Conservation (phyloP, 176 grass and related monocot genomes). For the Tillandsia fasciculata region DNA sequence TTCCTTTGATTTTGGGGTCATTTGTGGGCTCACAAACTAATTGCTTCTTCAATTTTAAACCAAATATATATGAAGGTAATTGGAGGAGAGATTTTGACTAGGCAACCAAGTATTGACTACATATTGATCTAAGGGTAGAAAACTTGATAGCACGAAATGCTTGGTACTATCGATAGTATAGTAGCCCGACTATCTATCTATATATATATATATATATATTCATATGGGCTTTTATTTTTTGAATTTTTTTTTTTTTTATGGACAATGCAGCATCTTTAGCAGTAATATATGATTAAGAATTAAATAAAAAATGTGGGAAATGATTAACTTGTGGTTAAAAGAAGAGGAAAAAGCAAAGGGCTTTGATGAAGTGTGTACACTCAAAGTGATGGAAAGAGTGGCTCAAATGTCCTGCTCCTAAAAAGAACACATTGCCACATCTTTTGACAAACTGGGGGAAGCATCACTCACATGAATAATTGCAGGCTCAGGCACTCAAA, state of each 20-base stretch:
- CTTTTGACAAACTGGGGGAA: neutral
- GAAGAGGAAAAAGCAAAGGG: neutral
- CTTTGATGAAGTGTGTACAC: neutral
- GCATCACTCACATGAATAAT: conserved; percentile 4
- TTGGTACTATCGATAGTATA: too few relatives aligned
- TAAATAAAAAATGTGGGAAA: too few relatives aligned
- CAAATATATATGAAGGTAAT: neutral
- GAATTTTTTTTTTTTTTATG: too few relatives aligned
- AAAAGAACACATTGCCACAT: neutral
- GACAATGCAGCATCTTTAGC: too few relatives aligned
- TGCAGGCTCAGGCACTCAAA: neutral
- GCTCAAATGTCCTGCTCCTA: neutral
- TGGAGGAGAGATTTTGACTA: neutral
- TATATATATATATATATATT: too few relatives aligned
- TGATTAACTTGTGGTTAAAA: too few relatives aligned
- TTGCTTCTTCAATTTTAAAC: neutral
- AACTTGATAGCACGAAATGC: too few relatives aligned
- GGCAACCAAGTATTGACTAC: neutral
- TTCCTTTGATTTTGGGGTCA: neutral
- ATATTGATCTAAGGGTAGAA: too few relatives aligned
- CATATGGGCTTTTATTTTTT: too few relatives aligned
- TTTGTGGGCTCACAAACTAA: neutral
- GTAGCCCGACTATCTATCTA: too few relatives aligned
- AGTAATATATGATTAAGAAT: too few relatives aligned
- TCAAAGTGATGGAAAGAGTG: neutral